A percentile compares a stretch with the other conserved stretches of the same genome.
phyloP scores from a whole-genome alignment of 2,329 filamentous ascomycete species.

The Sporothrix variecibatus region DNA sequence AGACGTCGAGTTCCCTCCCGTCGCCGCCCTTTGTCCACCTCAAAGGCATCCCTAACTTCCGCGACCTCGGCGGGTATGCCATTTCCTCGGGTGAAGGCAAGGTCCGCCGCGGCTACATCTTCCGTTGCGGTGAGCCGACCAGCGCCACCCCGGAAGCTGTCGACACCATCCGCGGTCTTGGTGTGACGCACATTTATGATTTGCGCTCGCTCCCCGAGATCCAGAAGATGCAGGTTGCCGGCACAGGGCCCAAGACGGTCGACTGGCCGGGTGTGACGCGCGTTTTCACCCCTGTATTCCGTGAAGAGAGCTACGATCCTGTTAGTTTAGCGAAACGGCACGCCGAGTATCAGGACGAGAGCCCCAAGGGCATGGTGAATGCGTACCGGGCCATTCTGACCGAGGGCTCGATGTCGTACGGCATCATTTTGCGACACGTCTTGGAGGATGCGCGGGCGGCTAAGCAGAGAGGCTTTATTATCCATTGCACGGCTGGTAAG shows the following conservation, averaged over 20 bases:
- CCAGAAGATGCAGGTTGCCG: constrained; percentile 41
- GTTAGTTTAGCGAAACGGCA: constrained; percentile 64
- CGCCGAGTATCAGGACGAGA: constrained; percentile 58
- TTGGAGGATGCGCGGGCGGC: constrained; percentile 41
- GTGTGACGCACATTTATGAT: constrained; percentile 69
- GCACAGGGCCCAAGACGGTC: constrained; percentile 38
- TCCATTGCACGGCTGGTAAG: constrained; percentile 78
- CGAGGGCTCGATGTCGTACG: constrained; percentile 51
- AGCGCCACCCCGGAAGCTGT: constrained; percentile 57
- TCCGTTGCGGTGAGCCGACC: constrained; percentile 69
- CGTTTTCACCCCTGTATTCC: constrained; percentile 66
- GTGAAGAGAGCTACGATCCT: constrained; percentile 60
- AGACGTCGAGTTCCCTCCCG: constrained; percentile 33
- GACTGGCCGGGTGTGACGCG: constrained; percentile 55
- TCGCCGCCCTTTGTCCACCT: constrained; percentile 54
- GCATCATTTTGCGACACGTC: constrained; percentile 48
- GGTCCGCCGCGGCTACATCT: constrained; percentile 48
- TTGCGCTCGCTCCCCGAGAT: constrained; percentile 66
- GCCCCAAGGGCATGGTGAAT: constrained; percentile 36
- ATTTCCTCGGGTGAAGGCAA: constrained; percentile 33
- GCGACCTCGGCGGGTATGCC: constrained; percentile 65
- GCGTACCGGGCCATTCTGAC: constrained; percentile 56
- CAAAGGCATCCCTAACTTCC: constrained; percentile 66
- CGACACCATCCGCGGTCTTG: constrained; percentile 53
- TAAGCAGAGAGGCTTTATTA: constrained; percentile 11